These are phyloP conservation scores for Fonsecaea erecta DNA, from an alignment of 2,329 filamentous ascomycete genomes.

Conservation along the genomic window DNA sequence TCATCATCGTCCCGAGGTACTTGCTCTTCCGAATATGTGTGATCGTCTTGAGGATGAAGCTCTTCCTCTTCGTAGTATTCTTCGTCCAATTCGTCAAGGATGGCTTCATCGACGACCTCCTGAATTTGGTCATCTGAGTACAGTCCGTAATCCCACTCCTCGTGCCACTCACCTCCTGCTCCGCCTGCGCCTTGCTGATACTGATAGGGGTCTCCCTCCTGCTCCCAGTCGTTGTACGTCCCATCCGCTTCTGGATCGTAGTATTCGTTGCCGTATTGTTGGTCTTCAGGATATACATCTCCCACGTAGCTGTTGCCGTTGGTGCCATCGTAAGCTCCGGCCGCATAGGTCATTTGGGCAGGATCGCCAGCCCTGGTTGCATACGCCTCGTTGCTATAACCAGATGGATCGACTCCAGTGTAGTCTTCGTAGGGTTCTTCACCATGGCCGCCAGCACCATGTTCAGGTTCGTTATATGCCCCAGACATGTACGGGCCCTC, in stretches of 20 bases:
- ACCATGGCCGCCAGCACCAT: background rate
- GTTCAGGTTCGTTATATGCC: conserved; percentile 7
- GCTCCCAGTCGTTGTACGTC: conserved; percentile 1
- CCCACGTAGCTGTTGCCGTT: background rate
- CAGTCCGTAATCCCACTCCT: conserved; percentile 4
- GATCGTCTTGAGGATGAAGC: background rate
- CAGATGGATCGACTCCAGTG: background rate
- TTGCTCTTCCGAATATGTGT: background rate
- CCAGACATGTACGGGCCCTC: conserved; percentile 15
- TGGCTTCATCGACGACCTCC: conserved; percentile 9
- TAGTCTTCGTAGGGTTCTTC: background rate
- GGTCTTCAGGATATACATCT: background rate
- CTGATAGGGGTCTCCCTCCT: background rate
- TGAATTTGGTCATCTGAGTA: conserved; percentile 13
- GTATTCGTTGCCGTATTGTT: background rate
- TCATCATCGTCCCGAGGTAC: background rate
- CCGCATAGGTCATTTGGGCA: background rate
- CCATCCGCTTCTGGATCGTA: background rate
- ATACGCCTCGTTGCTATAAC: background rate
- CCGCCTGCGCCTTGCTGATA: background rate
- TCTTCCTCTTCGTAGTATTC: background rate
- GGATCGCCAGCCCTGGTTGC: background rate
- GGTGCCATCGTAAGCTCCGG: background rate
- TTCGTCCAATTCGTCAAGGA: background rate
- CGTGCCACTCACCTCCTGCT: conserved; percentile 12